Conservation (phyloP, 495 filamentous ascomycete species). For the Daldinia grandis region DNA sequence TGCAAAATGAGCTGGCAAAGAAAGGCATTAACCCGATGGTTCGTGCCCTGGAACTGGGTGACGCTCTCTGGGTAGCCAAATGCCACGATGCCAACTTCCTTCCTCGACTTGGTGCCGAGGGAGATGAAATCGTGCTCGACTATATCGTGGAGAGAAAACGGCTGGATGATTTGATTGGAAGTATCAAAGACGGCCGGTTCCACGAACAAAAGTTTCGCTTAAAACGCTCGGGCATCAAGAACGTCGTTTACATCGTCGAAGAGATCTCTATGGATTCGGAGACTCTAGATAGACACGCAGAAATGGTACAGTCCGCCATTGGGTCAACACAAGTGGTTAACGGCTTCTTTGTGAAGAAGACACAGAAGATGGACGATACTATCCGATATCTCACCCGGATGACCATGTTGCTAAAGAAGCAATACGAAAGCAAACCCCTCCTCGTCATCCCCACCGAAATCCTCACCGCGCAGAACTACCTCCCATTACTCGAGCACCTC, state of each 20-base stretch:
- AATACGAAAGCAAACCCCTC: conserved; percentile 66
- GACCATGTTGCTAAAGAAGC: conserved; percentile 71
- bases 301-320: conserved; percentile 76
- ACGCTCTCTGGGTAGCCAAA: conserved; percentile 84
- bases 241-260: conserved; percentile 85
- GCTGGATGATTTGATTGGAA: conserved; percentile 79
- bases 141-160: conserved; percentile 86
- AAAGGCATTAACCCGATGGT: conserved; percentile 71
- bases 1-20: conserved; percentile 74
- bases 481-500: conserved; percentile 69
- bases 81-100: conserved; percentile 66
- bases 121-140: conserved; percentile 81
- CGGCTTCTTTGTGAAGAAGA: conserved; percentile 83
- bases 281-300: conserved; percentile 63
- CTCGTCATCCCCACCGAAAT: conserved; percentile 70
- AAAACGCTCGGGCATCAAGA: conserved; percentile 71
- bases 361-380: conserved; percentile 78
- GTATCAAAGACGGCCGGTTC: conserved; percentile 85
- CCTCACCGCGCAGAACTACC: conserved; percentile 74
- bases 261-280: conserved; percentile 66
- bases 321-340: conserved; percentile 83
- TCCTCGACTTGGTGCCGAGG: conserved; percentile 64
- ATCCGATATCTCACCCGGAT: conserved; percentile 81
- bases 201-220: conserved; percentile 88
- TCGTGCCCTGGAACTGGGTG: conserved; percentile 75